Conservation (phyloP, 2,329 filamentous ascomycete species). For the Phyllosticta capitalensis region DNA sequence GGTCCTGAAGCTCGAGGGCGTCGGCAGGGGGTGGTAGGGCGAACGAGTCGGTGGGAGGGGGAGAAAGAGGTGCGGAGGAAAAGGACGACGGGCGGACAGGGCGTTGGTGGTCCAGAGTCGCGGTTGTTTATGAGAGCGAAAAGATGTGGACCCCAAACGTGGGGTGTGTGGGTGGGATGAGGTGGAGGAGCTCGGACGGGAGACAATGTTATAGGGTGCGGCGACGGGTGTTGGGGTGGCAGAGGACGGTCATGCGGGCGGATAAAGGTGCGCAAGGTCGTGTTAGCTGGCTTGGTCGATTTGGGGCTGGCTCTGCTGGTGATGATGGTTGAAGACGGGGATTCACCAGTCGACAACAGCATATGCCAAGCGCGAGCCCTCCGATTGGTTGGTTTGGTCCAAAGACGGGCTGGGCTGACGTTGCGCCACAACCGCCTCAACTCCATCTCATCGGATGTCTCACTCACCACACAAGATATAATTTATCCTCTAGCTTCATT, state of each 20-base stretch:
- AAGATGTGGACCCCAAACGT: background rate
- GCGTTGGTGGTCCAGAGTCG: conserved; percentile 6
- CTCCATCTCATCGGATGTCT: too few relatives aligned
- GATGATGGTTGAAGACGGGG: too few relatives aligned
- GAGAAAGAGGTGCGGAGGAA: background rate
- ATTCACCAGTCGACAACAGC: too few relatives aligned
- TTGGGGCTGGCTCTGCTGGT: too few relatives aligned
- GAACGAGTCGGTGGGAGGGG: background rate
- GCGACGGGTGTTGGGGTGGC: conserved; percentile 1
- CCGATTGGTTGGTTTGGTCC: too few relatives aligned
- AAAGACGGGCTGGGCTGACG: background rate
- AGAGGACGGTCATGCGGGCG: conserved; percentile 4
- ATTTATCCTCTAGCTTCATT: too few relatives aligned
- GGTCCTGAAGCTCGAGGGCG: conserved; percentile 8
- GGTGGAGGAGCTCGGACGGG: background rate
- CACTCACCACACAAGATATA: too few relatives aligned
- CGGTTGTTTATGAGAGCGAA: background rate
- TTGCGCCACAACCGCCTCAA: background rate
- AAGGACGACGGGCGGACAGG: background rate
- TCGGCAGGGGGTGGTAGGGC: background rate
- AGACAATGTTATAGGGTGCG: background rate
- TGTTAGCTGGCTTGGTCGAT: too few relatives aligned
- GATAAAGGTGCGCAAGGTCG: too few relatives aligned
- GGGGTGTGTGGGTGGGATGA: background rate
- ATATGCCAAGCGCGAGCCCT: too few relatives aligned